Base-by-base conservation (phyloP, 2,329 filamentous ascomycete genomes). In the Fusarium sulawesiense region DNA sequence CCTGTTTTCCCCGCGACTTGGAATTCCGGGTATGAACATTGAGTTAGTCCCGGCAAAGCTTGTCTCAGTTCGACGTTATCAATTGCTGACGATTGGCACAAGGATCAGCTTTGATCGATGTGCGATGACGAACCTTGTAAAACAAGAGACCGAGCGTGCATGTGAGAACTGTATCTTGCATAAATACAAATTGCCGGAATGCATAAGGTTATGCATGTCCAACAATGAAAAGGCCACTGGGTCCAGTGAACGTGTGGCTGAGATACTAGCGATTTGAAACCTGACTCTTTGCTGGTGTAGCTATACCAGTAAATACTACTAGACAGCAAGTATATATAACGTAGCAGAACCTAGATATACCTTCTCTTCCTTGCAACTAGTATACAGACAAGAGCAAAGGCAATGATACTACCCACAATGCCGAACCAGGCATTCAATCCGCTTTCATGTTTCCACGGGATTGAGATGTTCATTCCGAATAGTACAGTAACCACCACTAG, bases 401-500 rank as follows among this genome's bases (percentile, higher is more conserved):
- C 66, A 18, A 87, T 75, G 70, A 94, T 86, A 57, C 82, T 81
- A 18, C 67, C 42, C 21, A 70, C 59, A 42, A 70, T 70, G 25
- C 67, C 32, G 21, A 70, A 70, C 53, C 66, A 70, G 21, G 67
- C 47, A 23, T 51, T 79, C 29, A 94, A 84, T 32, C 83, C 83
- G 2, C 84, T 85, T 1, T 79, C 79, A 3, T 14, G 11, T 84
- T 1, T 73, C 77, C 59, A 89, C 94, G 1, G 93, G 93, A 16
- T 95, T 90, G 5, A 78, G 77, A 97, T 92, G 80, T 97, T 97
- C 93, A 97, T 97, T 56, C 93, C 93, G 76, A 94, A 95, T 42
- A 94, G 82, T 81, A 92, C 92, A 44, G 93, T 97, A 66, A 98
- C 89, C 70, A 99, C 84, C 78, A 98, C 99, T 72, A 99, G 89